Evolutionary conservation across 495 filamentous ascomycete genomes (phyloP).

Genomic region (Copromyces sp.): DNA sequence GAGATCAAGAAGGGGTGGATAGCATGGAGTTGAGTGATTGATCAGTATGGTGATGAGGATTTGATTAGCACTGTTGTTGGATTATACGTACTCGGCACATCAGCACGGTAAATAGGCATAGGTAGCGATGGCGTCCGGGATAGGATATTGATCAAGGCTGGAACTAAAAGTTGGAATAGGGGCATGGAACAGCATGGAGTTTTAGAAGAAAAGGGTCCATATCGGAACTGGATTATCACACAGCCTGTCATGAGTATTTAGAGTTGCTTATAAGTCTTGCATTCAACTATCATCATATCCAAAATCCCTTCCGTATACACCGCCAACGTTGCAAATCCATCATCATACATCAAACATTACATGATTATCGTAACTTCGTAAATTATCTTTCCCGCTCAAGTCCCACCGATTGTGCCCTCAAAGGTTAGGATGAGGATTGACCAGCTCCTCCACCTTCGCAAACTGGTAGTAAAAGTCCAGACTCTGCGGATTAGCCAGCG

Average conservation of each 20-base stretch:
- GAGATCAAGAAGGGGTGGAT: conserved; percentile 1
- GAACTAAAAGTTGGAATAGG: background rate
- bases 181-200: background rate
- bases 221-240: background rate
- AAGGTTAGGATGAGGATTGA: conserved; percentile 4
- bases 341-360: background rate
- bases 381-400: background rate
- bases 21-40: conserved; percentile 22
- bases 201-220: background rate
- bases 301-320: background rate
- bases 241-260: background rate
- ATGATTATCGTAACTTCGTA: background rate
- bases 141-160: background rate
- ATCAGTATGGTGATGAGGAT: background rate
- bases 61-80: background rate
- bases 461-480: conserved; percentile 74
- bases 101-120: background rate
- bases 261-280: background rate
- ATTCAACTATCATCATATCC: background rate
- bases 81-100: background rate
- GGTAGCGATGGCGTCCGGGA: background rate
- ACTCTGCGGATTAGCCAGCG: conserved; percentile 63
- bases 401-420: background rate
- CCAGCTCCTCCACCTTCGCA: conserved; percentile 61
- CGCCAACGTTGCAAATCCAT: background rate